Percentiles rank a stretch among this genome's conserved stretches.
Evolutionary conservation across 2,329 filamentous ascomycete genomes (phyloP).

Genomic region (Ophiocordyceps robertsii): DNA sequence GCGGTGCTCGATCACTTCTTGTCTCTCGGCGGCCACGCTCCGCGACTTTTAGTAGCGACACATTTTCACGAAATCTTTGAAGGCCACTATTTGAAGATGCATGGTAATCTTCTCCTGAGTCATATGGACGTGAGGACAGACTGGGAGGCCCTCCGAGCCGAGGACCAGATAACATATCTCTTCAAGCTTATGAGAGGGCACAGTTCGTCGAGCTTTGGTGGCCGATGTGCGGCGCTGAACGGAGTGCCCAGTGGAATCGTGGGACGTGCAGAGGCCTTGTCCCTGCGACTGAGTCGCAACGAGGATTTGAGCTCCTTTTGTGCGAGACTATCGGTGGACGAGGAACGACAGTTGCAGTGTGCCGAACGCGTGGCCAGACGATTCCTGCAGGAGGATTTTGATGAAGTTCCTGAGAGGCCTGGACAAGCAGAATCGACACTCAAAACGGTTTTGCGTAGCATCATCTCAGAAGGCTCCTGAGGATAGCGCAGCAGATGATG

Average conservation of each 20-base stretch:
- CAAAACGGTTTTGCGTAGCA: constrained; percentile 6
- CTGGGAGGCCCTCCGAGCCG: constrained; percentile 28
- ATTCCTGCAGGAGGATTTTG: constrained; percentile 31
- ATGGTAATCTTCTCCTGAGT: constrained; percentile 40
- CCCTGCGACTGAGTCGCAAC: constrained; percentile 52
- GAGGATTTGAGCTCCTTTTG: constrained; percentile 67
- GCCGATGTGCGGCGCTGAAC: constrained; percentile 73
- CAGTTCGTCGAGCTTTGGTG: constrained; percentile 73
- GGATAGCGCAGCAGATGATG: too few relatives aligned
- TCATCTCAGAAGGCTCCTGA: neutral
- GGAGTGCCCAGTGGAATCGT: constrained; percentile 64
- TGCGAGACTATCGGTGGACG: constrained; percentile 48
- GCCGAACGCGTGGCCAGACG: constrained; percentile 48
- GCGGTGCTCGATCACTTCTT: constrained; percentile 45
- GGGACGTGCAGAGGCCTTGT: constrained; percentile 61
- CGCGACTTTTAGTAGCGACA: constrained; percentile 47
- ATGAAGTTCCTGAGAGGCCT: too few relatives aligned
- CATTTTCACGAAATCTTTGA: constrained; percentile 65
- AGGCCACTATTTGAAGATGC: constrained; percentile 37
- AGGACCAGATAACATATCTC: constrained; percentile 59
- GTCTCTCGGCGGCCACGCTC: constrained; percentile 27
- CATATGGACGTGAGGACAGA: constrained; percentile 62
- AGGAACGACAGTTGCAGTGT: constrained; percentile 51
- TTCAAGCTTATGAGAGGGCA: constrained; percentile 57
- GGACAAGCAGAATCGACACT: neutral